Evolutionary conservation across 371 early-diverging fungal species (phyloP).

Genomic region (Mortierella sp.): DNA sequence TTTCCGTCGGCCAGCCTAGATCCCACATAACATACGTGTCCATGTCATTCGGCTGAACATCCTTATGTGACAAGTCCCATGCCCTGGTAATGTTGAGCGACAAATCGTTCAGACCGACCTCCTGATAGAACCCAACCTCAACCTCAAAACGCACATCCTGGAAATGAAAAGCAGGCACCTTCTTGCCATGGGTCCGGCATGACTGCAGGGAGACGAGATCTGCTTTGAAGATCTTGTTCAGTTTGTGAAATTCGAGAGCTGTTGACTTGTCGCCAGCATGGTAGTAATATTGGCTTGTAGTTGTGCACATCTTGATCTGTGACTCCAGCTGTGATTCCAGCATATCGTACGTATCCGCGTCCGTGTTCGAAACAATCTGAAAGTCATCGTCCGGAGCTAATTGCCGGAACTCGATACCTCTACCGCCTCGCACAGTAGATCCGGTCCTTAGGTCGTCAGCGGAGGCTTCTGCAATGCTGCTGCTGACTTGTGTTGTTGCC

Average conservation of each 20-base stretch:
- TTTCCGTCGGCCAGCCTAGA: conserved; percentile 80
- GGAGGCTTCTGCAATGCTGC: conserved; percentile 37
- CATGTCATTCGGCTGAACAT: conserved; percentile 64
- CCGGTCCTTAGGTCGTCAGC: conserved; percentile 36
- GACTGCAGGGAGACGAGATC: conserved; percentile 71
- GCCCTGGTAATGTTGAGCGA: conserved; percentile 70
- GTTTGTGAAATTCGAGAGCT: conserved; percentile 61
- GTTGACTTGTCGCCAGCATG: conserved; percentile 53
- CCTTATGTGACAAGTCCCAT: conserved; percentile 65
- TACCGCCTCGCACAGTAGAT: conserved; percentile 3
- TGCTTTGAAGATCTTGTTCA: conserved; percentile 66
- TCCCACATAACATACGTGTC: conserved; percentile 78
- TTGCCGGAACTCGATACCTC: conserved; percentile 34
- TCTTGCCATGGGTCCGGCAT: conserved; percentile 51
- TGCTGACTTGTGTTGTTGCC: conserved; percentile 28
- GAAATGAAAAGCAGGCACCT: conserved; percentile 67
- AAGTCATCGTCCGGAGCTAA: conserved; percentile 45
- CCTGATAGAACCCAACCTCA: conserved; percentile 62
- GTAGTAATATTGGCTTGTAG: conserved; percentile 63
- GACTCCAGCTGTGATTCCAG: conserved; percentile 64
- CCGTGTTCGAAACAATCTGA: conserved; percentile 42
- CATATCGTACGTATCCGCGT: conserved; percentile 57
- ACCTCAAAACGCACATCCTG: conserved; percentile 72
- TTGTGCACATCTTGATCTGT: conserved; percentile 75
- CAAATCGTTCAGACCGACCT: conserved; percentile 74